These are phyloP conservation scores for Coprinellus aureogranulatus DNA, from an alignment of 768 basidiomycete species.

Conservation along the genomic window DNA sequence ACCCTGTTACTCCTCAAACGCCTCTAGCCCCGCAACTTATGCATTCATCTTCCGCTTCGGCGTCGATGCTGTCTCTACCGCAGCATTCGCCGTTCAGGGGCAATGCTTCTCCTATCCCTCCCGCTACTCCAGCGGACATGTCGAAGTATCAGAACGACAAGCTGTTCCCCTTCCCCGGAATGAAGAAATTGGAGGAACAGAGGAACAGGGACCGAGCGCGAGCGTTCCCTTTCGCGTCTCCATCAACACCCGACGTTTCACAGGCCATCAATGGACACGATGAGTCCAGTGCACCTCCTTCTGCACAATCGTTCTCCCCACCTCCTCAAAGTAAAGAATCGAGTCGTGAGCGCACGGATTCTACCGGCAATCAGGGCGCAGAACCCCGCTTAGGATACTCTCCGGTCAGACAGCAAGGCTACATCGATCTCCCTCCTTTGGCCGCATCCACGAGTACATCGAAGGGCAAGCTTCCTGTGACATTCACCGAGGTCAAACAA, in stretches of 20 bases:
- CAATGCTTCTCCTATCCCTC: constrained; percentile 76
- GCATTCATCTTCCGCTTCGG: constrained; percentile 65
- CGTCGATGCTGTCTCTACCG: constrained; percentile 64
- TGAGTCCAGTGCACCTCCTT: constrained; percentile 44
- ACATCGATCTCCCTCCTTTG: constrained; percentile 40
- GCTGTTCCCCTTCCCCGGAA: constrained; percentile 87
- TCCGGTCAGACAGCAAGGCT: constrained; percentile 47
- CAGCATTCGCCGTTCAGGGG: constrained; percentile 49
- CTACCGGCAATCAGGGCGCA: constrained; percentile 55
- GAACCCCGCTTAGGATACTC: constrained; percentile 60
- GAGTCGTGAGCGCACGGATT: constrained; percentile 58
- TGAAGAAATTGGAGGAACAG: constrained; percentile 74
- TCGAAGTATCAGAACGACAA: constrained; percentile 76
- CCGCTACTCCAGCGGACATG: constrained; percentile 66
- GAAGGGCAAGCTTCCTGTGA: constrained; percentile 57
- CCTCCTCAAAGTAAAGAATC: constrained; percentile 51
- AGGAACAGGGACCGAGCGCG: constrained; percentile 49
- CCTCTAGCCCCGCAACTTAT: constrained; percentile 45
- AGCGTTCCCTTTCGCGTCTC: constrained; percentile 42
- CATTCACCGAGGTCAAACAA: constrained; percentile 74
- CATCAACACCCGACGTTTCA: constrained; percentile 44
- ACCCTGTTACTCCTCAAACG: constrained; percentile 29
- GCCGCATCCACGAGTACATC: constrained; percentile 31
- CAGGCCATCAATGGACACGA: constrained; percentile 45
- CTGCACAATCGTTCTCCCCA: constrained; percentile 47